A percentile compares a stretch with the other conserved stretches of the same genome.
phyloP scores from a whole-genome alignment of 2,329 filamentous ascomycete genomes.

The Xylaria sp. region DNA sequence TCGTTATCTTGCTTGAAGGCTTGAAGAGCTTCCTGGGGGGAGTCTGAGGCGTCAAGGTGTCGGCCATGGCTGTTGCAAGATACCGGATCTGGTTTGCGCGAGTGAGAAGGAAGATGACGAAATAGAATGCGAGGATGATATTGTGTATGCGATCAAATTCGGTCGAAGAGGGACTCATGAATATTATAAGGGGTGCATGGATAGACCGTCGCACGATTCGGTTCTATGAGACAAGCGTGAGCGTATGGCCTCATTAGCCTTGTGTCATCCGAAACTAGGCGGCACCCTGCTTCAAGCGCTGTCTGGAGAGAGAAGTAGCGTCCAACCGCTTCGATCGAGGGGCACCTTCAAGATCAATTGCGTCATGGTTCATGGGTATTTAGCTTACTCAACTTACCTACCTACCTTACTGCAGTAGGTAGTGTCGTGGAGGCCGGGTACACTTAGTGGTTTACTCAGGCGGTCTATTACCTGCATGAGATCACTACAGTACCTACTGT shows the following conservation, averaged over 20 bases:
- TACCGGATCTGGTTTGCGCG: conserved; percentile 40
- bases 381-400: too few species aligned
- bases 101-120: conserved; percentile 43
- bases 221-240: background rate
- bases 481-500: too few species aligned
- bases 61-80: conserved; percentile 43
- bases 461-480: too few species aligned
- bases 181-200: conserved; percentile 20
- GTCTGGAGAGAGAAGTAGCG: conserved; percentile 5
- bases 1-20: conserved; percentile 49
- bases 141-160: conserved; percentile 42
- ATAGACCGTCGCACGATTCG: conserved; percentile 2
- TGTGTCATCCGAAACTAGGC: conserved; percentile 2
- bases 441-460: too few species aligned
- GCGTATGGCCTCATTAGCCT: conserved; percentile 12
- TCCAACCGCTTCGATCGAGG: too few species aligned
- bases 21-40: conserved; percentile 51
- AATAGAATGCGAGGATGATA: conserved; percentile 42
- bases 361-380: conserved; percentile 14
- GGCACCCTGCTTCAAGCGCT: background rate
- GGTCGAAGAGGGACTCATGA: conserved; percentile 26
- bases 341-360: conserved; percentile 5
- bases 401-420: too few species aligned
- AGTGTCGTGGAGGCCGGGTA: too few species aligned
- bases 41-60: conserved; percentile 45